Evolutionary conservation across 2,329 filamentous ascomycete species (phyloP).

Genomic region (Bretziella fagacearum): DNA sequence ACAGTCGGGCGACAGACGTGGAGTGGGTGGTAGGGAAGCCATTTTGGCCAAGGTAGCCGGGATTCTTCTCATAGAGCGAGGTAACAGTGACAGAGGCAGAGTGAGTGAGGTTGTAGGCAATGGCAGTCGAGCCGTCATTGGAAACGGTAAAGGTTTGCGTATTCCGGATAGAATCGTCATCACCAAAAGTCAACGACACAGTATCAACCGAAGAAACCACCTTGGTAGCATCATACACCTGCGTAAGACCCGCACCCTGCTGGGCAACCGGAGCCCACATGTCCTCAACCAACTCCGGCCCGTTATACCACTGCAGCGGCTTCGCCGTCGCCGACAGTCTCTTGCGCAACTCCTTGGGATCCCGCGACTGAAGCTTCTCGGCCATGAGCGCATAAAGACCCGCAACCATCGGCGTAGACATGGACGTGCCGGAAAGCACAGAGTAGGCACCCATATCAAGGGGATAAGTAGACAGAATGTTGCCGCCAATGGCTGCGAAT

Average conservation of each 20-base stretch:
- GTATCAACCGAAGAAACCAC: background rate
- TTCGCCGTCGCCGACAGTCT: slow-evolving; percentile 27
- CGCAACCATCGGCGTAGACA: slow-evolving; percentile 16
- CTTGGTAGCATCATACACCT: slow-evolving; percentile 16
- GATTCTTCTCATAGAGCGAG: background rate
- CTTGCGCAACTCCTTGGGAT: slow-evolving; percentile 27
- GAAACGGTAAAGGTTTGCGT: background rate
- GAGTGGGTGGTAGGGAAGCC: background rate
- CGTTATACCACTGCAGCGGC: slow-evolving; percentile 24
- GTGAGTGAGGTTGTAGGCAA: background rate
- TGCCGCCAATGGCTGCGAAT: slow-evolving; percentile 16
- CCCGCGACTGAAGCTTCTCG: slow-evolving; percentile 27
- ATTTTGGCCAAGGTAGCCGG: background rate
- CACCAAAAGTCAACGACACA: background rate
- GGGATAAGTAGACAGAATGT: slow-evolving; percentile 16
- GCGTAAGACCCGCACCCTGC: slow-evolving; percentile 28
- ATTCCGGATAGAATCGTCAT: background rate
- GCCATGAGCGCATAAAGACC: slow-evolving; percentile 18
- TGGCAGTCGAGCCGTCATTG: background rate
- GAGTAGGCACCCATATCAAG: slow-evolving; percentile 13
- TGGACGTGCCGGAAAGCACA: slow-evolving; percentile 15
- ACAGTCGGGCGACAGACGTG: background rate
- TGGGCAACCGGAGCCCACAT: slow-evolving; percentile 31
- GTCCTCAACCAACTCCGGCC: slow-evolving; percentile 15
- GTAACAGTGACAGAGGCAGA: background rate